Conservation (phyloP, 768 basidiomycete genomes). For the Trametopsis cervina region DNA sequence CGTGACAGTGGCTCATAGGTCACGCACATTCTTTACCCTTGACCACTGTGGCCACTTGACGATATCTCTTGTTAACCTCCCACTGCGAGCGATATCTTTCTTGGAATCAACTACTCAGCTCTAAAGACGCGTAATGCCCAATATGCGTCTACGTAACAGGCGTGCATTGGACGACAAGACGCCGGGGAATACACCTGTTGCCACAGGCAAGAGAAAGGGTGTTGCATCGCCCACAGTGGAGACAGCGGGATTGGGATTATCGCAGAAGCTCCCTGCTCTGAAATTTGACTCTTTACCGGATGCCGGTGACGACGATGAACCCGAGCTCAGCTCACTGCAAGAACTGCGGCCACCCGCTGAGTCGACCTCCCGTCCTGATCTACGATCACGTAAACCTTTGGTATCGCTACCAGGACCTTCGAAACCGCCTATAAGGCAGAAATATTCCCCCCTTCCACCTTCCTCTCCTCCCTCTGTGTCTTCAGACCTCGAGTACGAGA, state of each 20-base stretch:
- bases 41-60: neutral
- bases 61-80: neutral
- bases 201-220: neutral
- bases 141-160: conserved; percentile 8
- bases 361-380: conserved; percentile 2
- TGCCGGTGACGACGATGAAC: neutral
- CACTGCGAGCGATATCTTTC: no score
- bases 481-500: conserved; percentile 9
- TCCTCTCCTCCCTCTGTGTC: conserved; percentile 18
- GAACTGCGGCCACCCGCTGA: neutral
- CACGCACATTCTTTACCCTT: neutral
- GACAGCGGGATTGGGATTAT: conserved; percentile 1
- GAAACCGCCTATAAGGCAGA: conserved; percentile 7
- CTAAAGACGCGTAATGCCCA: neutral
- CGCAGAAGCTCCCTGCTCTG: conserved; percentile 9
- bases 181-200: conserved; percentile 20
- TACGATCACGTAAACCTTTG: neutral
- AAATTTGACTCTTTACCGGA: conserved; percentile 3
- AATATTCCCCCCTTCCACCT: conserved; percentile 20
- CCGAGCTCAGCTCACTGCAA: neutral
- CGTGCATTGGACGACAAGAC: conserved; percentile 20
- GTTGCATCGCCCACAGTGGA: neutral
- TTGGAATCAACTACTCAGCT: neutral
- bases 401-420: conserved; percentile 1
- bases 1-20: neutral